Base-by-base conservation (phyloP, 352 stramenopile genomes). In the Phytophthora fragariae region DNA sequence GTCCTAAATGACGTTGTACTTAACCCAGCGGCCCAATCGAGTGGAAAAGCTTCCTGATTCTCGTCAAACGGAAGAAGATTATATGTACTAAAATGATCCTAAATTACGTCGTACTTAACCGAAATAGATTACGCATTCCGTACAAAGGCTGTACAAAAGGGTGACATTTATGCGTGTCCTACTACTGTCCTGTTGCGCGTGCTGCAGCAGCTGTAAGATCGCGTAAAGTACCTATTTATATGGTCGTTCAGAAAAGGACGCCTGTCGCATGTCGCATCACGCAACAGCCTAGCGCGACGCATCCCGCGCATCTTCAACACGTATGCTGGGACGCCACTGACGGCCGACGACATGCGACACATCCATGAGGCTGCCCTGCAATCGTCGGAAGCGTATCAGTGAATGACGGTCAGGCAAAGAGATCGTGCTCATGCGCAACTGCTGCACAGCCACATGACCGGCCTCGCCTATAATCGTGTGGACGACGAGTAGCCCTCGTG, bases 21-120 rank as follows among this genome's bases (percentile, higher is more conserved):
- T n/a, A n/a, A n/a, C n/a, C 8, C 3, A 46, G 62, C 19, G 49
- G 68, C 0, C 73, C 50, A 4, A 49, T 77, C 6, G 56, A 66
- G 21, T 80, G 72, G 70, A n/a, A 68, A n/a, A 75, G 61, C 33
- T 60, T 77, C 1, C 31, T 75, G 39, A 65, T 77, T 35, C 35
- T 78, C 29, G 29, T 7, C 29, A 31, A 31, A 31, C 29, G n/a
- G n/a, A n/a, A n/a, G n/a, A n/a, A n/a, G n/a, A n/a, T n/a, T n/a
- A n/a, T n/a, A n/a, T n/a, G n/a, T n/a, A n/a, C n/a, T n/a, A n/a
- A n/a, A n/a, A n/a, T n/a, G n/a, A n/a, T n/a, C n/a, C n/a, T n/a
- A n/a, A n/a, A n/a, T n/a, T n/a, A n/a, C n/a, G n/a, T n/a, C n/a
- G n/a, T n/a, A n/a, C n/a, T n/a, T n/a, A n/a, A n/a, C n/a, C 8